Evolutionary conservation across 148 eudicot genomes (phyloP), one percentile per base, ranked within the genome.

Genomic region (Dysphania ambrosioides): DNA sequence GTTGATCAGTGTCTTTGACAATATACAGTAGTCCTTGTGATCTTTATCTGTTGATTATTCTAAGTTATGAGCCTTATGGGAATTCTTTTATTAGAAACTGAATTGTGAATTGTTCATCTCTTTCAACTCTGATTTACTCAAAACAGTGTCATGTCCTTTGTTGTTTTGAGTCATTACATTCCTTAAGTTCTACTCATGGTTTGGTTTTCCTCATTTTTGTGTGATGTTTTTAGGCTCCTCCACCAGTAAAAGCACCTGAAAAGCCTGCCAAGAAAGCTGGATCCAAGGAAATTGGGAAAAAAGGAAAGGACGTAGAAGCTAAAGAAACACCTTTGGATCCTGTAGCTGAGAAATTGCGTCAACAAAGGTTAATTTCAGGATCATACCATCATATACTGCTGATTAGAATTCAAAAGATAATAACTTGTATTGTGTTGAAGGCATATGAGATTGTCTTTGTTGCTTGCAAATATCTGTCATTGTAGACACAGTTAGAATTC

Each of bases 291-390:
- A 15, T 74, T 62, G 80, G 65, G 11, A 84, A 73, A 42, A 85
- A 82, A 72, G 83, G 85, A 32, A 82, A 85, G 71, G 65, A 64
- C 47, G 75, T 64, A 27, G 80, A 64, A 55, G 75, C 36, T 32
- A 29, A 67, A 40, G 84, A 84, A 76, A 79, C 66, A 49, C 72
- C 66, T 4, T 75, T 82, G 66, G 87, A 85, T 68, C 87, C 87
- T 40, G 72, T 79, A 11, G 83, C 85, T 16, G 87, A 85, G 76
- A 85, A 85, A 66, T 78, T 85, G 61, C 78, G 85, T 42, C 87
- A 85, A 65, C 87, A 85, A 71, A 79, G 87, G 87, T 85, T 70
- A 60, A 72, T n/a, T 71, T 71, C 36, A 30, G 41, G 32, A 21
- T 68, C 44, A 66, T 66, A 36, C 9, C 8, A 32, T 41, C 57